phyloP scores from a whole-genome alignment of 2,329 filamentous ascomycete genomes.

The Alternaria solani region DNA sequence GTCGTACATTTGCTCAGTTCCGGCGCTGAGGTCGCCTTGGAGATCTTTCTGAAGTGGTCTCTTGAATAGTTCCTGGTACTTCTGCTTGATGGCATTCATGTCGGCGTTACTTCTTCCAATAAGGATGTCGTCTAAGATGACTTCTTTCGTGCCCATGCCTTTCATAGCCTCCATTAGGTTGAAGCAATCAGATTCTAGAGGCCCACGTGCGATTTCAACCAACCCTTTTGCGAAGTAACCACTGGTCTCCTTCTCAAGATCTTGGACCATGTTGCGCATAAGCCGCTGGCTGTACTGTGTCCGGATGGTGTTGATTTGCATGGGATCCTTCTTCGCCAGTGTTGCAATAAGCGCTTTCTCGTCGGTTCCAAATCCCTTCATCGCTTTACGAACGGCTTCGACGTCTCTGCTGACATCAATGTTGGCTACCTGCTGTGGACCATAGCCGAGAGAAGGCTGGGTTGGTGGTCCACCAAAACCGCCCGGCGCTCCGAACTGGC shows the following conservation, averaged over 20 bases:
- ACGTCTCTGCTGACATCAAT: conserved; percentile 73
- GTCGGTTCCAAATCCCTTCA: conserved; percentile 94
- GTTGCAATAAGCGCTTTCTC: conserved; percentile 77
- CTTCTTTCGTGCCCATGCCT: conserved; percentile 86
- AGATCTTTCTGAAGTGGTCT: conserved; percentile 75
- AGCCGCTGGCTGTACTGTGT: conserved; percentile 70
- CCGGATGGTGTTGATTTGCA: conserved; percentile 72
- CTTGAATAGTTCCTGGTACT: conserved; percentile 74
- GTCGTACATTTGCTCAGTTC: conserved; percentile 85
- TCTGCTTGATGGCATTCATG: conserved; percentile 81
- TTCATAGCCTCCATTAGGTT: conserved; percentile 75
- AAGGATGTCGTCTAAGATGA: conserved; percentile 84
- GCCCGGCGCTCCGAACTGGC: conserved; percentile 17
- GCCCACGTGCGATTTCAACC: conserved; percentile 78
- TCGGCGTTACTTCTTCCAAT: conserved; percentile 87
- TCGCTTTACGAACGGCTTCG: conserved; percentile 76
- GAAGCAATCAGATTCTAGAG: conserved; percentile 77
- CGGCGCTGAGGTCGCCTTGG: conserved; percentile 80
- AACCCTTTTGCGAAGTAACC: conserved; percentile 79
- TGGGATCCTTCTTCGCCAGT: conserved; percentile 76
- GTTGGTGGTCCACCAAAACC: conserved; percentile 51
- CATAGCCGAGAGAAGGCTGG: conserved; percentile 74
- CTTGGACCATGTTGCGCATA: conserved; percentile 72
- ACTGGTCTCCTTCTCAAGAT: conserved; percentile 78
- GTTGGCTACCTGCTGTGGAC: conserved; percentile 66